Evolutionary conservation across 1,284 basidiomycete species (phyloP).

Genomic region (Heterobasidion annosum): DNA sequence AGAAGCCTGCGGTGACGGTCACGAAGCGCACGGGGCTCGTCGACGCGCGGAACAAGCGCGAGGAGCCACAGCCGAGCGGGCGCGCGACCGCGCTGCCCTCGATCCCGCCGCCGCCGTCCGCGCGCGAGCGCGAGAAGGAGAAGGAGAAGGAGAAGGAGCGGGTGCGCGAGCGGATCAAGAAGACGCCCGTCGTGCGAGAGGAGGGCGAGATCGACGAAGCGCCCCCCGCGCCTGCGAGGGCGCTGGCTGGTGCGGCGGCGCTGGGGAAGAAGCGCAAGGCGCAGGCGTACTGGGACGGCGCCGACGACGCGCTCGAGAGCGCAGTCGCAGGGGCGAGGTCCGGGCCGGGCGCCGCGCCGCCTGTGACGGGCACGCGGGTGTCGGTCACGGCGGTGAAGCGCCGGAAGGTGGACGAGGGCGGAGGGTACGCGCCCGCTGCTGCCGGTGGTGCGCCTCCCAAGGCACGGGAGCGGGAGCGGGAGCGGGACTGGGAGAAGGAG

Average conservation of each 20-base stretch:
- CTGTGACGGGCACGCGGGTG: neutral
- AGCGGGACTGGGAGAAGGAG: neutral
- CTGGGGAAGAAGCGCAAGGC: conserved; percentile 12
- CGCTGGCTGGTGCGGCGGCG: conserved; percentile 6
- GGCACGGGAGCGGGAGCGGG: neutral
- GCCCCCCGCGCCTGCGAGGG: conserved; percentile 4
- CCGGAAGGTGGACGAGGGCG: conserved; percentile 17
- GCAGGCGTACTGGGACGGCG: conserved; percentile 9
- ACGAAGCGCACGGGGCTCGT: conserved; percentile 10
- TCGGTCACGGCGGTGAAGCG: conserved; percentile 3
- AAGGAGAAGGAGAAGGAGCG: conserved; percentile 15
- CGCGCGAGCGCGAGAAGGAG: conserved; percentile 16
- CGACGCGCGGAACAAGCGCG: conserved; percentile 5
- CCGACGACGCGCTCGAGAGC: conserved; percentile 4
- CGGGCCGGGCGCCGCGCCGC: neutral
- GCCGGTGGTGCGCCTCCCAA: neutral
- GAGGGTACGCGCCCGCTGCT: conserved; percentile 6
- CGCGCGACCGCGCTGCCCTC: conserved; percentile 15
- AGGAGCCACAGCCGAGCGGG: conserved; percentile 8
- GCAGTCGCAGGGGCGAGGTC: neutral
- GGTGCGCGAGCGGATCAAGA: neutral
- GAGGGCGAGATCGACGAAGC: neutral
- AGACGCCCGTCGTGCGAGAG: neutral
- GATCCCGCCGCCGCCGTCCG: conserved; percentile 14
- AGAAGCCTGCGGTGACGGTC: no score